These are phyloP conservation scores for Epichloe hybrida DNA, from an alignment of 2,329 filamentous ascomycete species.

Conservation along the genomic window DNA sequence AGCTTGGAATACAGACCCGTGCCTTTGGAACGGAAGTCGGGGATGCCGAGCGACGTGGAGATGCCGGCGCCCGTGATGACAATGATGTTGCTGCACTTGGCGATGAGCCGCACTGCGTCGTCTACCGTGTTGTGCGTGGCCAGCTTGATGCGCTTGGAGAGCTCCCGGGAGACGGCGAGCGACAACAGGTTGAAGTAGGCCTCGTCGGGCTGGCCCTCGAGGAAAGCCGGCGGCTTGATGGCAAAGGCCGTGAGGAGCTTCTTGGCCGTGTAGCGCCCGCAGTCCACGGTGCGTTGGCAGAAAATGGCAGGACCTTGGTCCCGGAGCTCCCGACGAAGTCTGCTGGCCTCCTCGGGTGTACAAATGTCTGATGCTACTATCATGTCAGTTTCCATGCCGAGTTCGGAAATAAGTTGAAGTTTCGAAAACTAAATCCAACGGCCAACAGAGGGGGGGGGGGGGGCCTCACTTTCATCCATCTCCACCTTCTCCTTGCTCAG, in stretches of 20 bases:
- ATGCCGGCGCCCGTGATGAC: conserved; percentile 93
- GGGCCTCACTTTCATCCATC: conserved; percentile 10
- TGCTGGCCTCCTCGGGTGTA: conserved; percentile 53
- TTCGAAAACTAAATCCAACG: too few species aligned
- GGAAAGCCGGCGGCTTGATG: conserved; percentile 57
- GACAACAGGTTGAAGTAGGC: conserved; percentile 63
- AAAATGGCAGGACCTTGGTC: conserved; percentile 68
- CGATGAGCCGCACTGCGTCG: conserved; percentile 69
- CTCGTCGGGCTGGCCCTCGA: conserved; percentile 55
- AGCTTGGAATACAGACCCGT: conserved; percentile 84
- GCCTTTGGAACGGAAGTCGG: conserved; percentile 89
- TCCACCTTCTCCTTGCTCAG: conserved; percentile 40
- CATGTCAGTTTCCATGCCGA: conserved; percentile 8
- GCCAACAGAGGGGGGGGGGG: background rate
- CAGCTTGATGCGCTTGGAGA: conserved; percentile 71
- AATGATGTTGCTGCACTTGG: conserved; percentile 68
- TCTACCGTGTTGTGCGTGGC: conserved; percentile 70
- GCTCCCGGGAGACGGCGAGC: conserved; percentile 65
- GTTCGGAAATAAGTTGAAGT: background rate
- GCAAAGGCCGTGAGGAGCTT: conserved; percentile 81
- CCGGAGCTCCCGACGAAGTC: conserved; percentile 58
- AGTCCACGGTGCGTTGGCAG: conserved; percentile 56
- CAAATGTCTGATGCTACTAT: conserved; percentile 34
- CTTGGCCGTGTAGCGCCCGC: conserved; percentile 58
- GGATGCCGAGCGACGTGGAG: conserved; percentile 90